Conservation (phyloP, 2,329 filamentous ascomycete genomes). For the Phialophora verrucosa region DNA sequence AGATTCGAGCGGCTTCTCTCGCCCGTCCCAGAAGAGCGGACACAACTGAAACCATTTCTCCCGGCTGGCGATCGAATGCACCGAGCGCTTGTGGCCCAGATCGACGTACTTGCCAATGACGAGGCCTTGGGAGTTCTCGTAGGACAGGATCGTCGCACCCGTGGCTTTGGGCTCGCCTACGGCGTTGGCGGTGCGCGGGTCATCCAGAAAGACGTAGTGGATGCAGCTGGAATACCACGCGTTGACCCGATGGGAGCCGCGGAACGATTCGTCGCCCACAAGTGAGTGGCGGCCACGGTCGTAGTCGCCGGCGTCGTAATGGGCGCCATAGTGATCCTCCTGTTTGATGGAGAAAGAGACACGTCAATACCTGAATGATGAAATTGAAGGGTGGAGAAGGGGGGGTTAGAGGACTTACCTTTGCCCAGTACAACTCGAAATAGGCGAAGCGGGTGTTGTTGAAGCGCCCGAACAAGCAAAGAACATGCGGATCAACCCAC, state of each 20-base stretch:
- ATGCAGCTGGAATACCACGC: slow-evolving; percentile 65
- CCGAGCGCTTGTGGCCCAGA: slow-evolving; percentile 73
- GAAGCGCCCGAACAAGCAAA: slow-evolving; percentile 73
- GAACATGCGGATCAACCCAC: slow-evolving; percentile 73
- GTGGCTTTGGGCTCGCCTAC: slow-evolving; percentile 73
- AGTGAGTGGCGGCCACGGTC: slow-evolving; percentile 68
- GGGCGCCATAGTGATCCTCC: slow-evolving; percentile 66
- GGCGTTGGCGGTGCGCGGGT: slow-evolving; percentile 60
- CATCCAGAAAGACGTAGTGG: slow-evolving; percentile 66
- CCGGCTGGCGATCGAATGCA: slow-evolving; percentile 67
- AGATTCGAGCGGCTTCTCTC: slow-evolving; percentile 51
- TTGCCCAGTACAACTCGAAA: slow-evolving; percentile 81
- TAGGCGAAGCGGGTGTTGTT: slow-evolving; percentile 75
- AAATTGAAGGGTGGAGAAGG: neutral
- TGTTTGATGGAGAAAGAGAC: slow-evolving; percentile 33
- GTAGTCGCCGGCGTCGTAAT: slow-evolving; percentile 62
- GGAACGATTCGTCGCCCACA: slow-evolving; percentile 62
- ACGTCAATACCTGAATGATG: slow-evolving; percentile 3
- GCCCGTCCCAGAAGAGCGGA: slow-evolving; percentile 57
- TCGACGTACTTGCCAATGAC: slow-evolving; percentile 75
- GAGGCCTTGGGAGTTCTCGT: slow-evolving; percentile 76
- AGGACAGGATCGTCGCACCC: slow-evolving; percentile 71
- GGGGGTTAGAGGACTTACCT: slow-evolving; percentile 52
- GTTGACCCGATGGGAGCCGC: slow-evolving; percentile 62
- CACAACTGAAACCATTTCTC: slow-evolving; percentile 72